These are phyloP conservation scores for Kluyveromyces marxianus DNA, from an alignment of 1,139 yeast genomes.

Conservation along the genomic window DNA sequence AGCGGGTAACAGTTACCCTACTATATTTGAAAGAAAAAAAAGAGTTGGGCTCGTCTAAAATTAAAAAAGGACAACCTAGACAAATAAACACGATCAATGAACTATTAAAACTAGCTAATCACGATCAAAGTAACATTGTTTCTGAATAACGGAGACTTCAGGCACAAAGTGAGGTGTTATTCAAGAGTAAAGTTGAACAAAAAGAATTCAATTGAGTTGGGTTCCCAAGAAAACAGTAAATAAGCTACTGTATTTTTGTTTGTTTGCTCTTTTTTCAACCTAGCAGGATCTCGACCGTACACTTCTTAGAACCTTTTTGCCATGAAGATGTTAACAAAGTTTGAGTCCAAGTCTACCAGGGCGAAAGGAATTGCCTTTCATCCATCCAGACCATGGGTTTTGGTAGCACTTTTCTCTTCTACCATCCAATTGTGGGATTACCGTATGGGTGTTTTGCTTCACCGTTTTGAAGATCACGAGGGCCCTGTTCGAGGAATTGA, in stretches of 20 bases:
- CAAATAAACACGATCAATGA: constrained; percentile 3
- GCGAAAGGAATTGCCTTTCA: constrained; percentile 99
- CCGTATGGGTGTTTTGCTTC: constrained; percentile 97
- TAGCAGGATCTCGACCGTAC: neutral
- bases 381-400: constrained; percentile 88
- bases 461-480: constrained; percentile 94
- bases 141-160: too few relatives aligned
- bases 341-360: constrained; percentile 97
- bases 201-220: too few relatives aligned
- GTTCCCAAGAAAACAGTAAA: too few relatives aligned
- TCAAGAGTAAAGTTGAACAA: too few relatives aligned
- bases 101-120: too few relatives aligned
- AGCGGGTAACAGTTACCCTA: constrained; percentile 6
- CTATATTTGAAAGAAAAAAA: neutral
- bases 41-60: neutral
- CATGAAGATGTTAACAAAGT: constrained; percentile 96
- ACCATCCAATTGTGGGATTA: constrained; percentile 98
- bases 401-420: constrained; percentile 89
- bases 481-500: constrained; percentile 96
- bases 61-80: constrained; percentile 4
- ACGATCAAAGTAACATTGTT: too few relatives aligned
- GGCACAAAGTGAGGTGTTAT: too few relatives aligned
- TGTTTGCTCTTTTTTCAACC: neutral
- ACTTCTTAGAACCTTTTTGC: constrained; percentile 22
- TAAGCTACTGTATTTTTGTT: neutral